A percentile compares a stretch with the other conserved stretches of the same genome.
phyloP scores from a whole-genome alignment of 1,284 basidiomycete species.

The Trichosporon ovoides region DNA sequence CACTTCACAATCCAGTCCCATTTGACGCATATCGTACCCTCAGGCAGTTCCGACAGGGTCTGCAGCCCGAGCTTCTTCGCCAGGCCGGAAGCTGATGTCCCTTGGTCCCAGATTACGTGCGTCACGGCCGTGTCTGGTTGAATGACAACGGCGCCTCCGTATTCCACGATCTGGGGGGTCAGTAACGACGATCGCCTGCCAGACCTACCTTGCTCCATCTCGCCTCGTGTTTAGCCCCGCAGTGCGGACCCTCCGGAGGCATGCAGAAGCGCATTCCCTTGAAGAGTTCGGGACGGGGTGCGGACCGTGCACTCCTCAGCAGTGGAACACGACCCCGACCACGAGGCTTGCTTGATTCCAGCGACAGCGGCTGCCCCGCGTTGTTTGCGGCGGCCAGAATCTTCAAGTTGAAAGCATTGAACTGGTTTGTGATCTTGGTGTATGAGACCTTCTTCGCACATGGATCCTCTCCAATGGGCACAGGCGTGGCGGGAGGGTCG shows the following conservation, averaged over 20 bases:
- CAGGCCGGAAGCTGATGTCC: slow-evolving; percentile 21
- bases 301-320: neutral
- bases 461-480: slow-evolving; percentile 24
- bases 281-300: slow-evolving; percentile 19
- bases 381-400: neutral
- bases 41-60: slow-evolving; percentile 33
- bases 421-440: slow-evolving; percentile 2
- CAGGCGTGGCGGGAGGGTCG: slow-evolving; percentile 30
- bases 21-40: slow-evolving; percentile 36
- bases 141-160: slow-evolving; percentile 32
- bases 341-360: neutral
- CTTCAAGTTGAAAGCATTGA: neutral
- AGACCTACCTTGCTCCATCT: neutral
- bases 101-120: slow-evolving; percentile 39
- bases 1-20: slow-evolving; percentile 39
- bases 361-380: neutral
- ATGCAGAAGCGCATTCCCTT: slow-evolving; percentile 37
- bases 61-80: slow-evolving; percentile 30
- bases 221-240: neutral
- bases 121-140: slow-evolving; percentile 42
- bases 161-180: slow-evolving; percentile 27
- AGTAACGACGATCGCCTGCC: neutral
- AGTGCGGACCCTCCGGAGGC: slow-evolving; percentile 20
- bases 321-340: slow-evolving; percentile 9
- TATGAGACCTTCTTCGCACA: neutral